Evolutionary conservation across 148 eudicot genomes (phyloP).

Genomic region (Selenicereus undatus): DNA sequence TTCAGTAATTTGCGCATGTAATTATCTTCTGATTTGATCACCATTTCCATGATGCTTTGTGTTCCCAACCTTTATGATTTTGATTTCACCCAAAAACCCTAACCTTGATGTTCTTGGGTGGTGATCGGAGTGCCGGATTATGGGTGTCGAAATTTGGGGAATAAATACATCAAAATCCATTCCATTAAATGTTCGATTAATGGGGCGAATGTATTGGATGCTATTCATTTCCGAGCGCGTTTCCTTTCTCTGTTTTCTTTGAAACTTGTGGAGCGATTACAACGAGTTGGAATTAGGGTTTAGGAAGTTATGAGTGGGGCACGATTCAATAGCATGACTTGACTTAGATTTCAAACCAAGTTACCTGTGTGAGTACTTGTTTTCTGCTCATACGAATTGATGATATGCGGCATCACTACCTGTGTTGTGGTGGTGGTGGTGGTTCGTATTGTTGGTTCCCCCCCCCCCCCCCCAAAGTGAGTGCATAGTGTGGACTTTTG

Average conservation of each 20-base stretch:
- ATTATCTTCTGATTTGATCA: background rate
- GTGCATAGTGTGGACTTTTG: too few relatives aligned
- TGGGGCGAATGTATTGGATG: background rate
- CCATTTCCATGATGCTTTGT: background rate
- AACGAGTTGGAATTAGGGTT: constrained; percentile 17
- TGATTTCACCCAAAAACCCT: constrained; percentile 13
- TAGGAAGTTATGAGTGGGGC: background rate
- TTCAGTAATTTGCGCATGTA: background rate
- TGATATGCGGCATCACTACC: too few relatives aligned
- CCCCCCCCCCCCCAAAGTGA: too few relatives aligned
- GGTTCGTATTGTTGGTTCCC: too few relatives aligned
- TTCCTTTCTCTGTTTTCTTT: background rate
- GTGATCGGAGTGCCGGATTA: background rate
- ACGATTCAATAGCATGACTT: background rate
- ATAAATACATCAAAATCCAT: background rate
- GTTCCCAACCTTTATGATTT: background rate
- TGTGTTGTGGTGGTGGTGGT: too few relatives aligned
- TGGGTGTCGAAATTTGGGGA: background rate
- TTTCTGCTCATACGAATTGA: background rate
- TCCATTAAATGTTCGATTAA: constrained; percentile 2
- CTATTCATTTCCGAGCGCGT: background rate
- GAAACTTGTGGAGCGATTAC: background rate
- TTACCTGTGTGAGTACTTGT: background rate
- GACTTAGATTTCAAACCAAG: background rate
- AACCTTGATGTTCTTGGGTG: background rate